Percentiles rank a stretch among this genome's conserved stretches.
Evolutionary conservation across 2,329 filamentous ascomycete genomes (phyloP).

Genomic region (Talaromyces marneffei): DNA sequence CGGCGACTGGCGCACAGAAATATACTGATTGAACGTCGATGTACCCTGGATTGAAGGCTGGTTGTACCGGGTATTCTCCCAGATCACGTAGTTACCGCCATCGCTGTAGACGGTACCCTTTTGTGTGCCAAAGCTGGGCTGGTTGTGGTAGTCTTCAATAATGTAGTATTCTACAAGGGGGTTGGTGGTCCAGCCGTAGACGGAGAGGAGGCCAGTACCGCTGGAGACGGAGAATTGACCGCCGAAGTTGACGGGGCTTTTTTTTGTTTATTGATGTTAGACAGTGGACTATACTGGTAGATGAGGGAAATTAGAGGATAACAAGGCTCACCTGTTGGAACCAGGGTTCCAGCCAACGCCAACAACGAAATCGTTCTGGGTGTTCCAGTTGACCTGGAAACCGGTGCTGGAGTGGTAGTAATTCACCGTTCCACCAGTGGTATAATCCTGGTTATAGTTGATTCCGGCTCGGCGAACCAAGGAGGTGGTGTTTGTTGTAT

Average conservation of each 20-base stretch:
- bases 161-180: conserved; percentile 36
- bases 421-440: conserved; percentile 32
- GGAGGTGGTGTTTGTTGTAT: neutral
- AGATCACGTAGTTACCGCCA: conserved; percentile 35
- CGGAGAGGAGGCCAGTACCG: conserved; percentile 30
- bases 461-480: conserved; percentile 1
- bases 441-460: conserved; percentile 6
- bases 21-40: conserved; percentile 40
- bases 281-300: no score
- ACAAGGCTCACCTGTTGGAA: conserved; percentile 38
- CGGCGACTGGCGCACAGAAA: conserved; percentile 35
- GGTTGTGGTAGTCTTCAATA: conserved; percentile 32
- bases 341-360: conserved; percentile 57
- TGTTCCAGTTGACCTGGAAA: conserved; percentile 45
- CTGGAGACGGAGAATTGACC: conserved; percentile 24
- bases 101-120: conserved; percentile 34
- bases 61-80: conserved; percentile 32
- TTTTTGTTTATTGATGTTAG: neutral
- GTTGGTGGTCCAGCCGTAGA: conserved; percentile 40
- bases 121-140: conserved; percentile 22
- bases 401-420: conserved; percentile 44
- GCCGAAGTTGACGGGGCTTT: conserved; percentile 23
- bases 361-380: conserved; percentile 50
- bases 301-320: no score
- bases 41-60: conserved; percentile 38